These are phyloP conservation scores for Fonsecaea multimorphosa DNA, from an alignment of 2,329 filamentous ascomycete genomes.

Conservation along the genomic window DNA sequence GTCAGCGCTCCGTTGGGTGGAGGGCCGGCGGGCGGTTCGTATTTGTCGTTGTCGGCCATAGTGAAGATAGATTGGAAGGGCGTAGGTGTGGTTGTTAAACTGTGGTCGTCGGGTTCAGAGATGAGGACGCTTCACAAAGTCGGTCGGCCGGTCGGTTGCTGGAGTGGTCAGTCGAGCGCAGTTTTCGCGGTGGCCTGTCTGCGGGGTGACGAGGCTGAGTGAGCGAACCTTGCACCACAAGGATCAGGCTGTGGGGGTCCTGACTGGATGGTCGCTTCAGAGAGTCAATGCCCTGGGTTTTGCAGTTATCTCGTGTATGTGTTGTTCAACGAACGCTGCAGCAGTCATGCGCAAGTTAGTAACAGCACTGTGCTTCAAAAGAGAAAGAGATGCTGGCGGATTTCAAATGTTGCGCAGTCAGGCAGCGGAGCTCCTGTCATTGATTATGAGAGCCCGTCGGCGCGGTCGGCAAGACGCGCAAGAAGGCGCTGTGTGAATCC, in stretches of 20 bases:
- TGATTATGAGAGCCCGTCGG: conserved; percentile 18
- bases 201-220: not conserved
- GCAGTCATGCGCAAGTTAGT: not conserved
- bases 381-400: not conserved
- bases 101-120: not conserved
- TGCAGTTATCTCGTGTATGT: not conserved
- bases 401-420: conserved; percentile 6
- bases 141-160: not conserved
- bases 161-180: not conserved
- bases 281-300: not conserved
- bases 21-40: conserved; percentile 30
- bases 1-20: conserved; percentile 23
- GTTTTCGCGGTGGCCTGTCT: not conserved
- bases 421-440: not conserved
- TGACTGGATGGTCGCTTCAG: not conserved
- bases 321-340: not conserved
- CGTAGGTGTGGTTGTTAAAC: not conserved
- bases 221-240: not conserved
- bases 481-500: not conserved
- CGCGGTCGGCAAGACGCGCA: conserved; percentile 5
- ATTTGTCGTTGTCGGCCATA: conserved; percentile 30
- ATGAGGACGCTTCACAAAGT: not conserved
- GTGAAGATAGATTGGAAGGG: not conserved
- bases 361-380: not conserved
- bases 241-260: not conserved